These are phyloP conservation scores for Thelephora aurantiotincta DNA, from an alignment of 768 basidiomycete genomes.

Conservation along the genomic window DNA sequence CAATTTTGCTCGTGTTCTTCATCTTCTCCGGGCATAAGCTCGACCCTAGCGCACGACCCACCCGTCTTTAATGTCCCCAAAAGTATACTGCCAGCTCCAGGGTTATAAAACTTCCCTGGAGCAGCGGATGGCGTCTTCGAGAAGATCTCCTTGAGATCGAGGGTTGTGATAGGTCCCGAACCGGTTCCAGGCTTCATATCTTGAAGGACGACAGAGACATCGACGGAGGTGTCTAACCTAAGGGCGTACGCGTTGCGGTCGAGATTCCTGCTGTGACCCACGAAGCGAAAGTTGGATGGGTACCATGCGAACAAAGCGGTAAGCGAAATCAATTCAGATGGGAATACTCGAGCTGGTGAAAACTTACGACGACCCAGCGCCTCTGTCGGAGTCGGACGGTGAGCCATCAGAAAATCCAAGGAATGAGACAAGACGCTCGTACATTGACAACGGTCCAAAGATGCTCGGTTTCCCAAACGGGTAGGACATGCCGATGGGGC, in stretches of 20 bases:
- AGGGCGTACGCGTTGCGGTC: background rate
- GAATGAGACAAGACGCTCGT: background rate
- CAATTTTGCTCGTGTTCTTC: too few relatives aligned
- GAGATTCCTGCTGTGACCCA: background rate
- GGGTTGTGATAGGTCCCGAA: background rate
- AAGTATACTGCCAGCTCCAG: constrained; percentile 5
- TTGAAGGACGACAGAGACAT: background rate
- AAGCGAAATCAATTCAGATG: too few relatives aligned
- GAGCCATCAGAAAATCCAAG: background rate
- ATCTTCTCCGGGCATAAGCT: too few relatives aligned
- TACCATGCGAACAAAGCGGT: background rate
- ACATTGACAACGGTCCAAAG: background rate
- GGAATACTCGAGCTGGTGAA: background rate
- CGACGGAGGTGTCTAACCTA: background rate
- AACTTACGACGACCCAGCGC: background rate
- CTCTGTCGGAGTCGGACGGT: too few relatives aligned
- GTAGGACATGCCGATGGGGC: background rate
- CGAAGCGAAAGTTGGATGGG: background rate
- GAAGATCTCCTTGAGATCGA: background rate
- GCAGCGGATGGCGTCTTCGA: background rate
- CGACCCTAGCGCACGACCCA: constrained; percentile 7
- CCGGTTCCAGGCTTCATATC: background rate
- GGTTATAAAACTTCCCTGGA: constrained; percentile 12
- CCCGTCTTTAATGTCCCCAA: constrained; percentile 9
- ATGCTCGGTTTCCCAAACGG: background rate